These are phyloP conservation scores for Phytophthora lateralis DNA, from an alignment of 352 stramenopile species.

Conservation along the genomic window DNA sequence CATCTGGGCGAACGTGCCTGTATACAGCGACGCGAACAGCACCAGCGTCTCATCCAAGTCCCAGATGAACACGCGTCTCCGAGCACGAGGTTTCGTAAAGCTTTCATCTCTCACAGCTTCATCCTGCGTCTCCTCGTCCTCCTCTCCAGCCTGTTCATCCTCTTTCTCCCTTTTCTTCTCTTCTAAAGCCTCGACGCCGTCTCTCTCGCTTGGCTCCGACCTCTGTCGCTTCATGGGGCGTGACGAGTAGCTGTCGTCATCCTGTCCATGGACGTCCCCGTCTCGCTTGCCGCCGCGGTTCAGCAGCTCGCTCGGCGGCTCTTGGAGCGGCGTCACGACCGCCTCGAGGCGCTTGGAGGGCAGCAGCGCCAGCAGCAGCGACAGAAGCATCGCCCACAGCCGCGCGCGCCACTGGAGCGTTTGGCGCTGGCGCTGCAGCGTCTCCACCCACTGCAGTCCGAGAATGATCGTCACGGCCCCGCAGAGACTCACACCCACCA, in stretches of 20 bases:
- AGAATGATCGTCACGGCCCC: slow-evolving; percentile 55
- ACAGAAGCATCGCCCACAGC: slow-evolving; percentile 22
- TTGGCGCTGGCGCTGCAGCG: slow-evolving; percentile 36
- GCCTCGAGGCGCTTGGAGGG: slow-evolving; percentile 25
- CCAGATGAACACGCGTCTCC: slow-evolving; percentile 77
- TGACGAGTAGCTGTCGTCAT: slow-evolving; percentile 25
- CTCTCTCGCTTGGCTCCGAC: slow-evolving; percentile 16
- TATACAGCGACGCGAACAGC: slow-evolving; percentile 84
- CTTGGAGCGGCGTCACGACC: slow-evolving; percentile 3
- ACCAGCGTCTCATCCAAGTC: slow-evolving; percentile 85
- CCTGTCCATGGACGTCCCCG: slow-evolving; percentile 16
- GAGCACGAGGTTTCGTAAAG: slow-evolving; percentile 8
- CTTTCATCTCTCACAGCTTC: not conserved
- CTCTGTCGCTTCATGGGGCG: slow-evolving; percentile 46
- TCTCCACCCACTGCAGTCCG: slow-evolving; percentile 67
- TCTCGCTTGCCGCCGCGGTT: slow-evolving; percentile 22
- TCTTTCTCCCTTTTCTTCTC: slow-evolving; percentile 3
- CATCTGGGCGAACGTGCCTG: slow-evolving; percentile 63
- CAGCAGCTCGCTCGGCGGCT: slow-evolving; percentile 3
- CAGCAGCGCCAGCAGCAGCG: slow-evolving; percentile 23
- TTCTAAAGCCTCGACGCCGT: not conserved
- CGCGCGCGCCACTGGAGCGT: slow-evolving; percentile 22
- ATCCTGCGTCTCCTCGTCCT: slow-evolving; percentile 1
- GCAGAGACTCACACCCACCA: slow-evolving; percentile 71
- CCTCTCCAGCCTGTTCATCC: slow-evolving; percentile 12